These are phyloP conservation scores for Pleomassaria siparia DNA, from an alignment of 2,329 filamentous ascomycete genomes.

Conservation along the genomic window DNA sequence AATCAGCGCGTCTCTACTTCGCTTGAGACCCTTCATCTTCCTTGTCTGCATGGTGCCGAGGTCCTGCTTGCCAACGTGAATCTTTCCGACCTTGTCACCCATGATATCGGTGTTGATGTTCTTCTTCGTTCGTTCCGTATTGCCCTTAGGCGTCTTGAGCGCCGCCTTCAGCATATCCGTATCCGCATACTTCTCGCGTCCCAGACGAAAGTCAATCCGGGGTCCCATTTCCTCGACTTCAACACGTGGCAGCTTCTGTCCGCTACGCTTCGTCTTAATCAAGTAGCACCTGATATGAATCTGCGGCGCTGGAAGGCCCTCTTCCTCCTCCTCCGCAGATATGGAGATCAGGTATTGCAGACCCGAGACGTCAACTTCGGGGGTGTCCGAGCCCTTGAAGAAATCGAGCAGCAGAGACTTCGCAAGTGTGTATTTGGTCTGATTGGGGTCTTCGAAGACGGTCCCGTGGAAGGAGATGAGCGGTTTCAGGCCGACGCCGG, in stretches of 20 bases:
- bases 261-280: slow-evolving; percentile 81
- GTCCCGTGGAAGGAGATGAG: slow-evolving; percentile 90
- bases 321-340: slow-evolving; percentile 63
- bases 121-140: slow-evolving; percentile 84
- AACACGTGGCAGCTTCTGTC: slow-evolving; percentile 83
- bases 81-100: slow-evolving; percentile 93
- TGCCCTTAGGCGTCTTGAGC: slow-evolving; percentile 77
- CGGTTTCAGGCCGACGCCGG: slow-evolving; percentile 78
- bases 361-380: slow-evolving; percentile 91
- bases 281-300: slow-evolving; percentile 78
- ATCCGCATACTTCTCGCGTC: slow-evolving; percentile 78
- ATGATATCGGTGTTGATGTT: slow-evolving; percentile 89
- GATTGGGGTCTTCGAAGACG: slow-evolving; percentile 79
- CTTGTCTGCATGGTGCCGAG: slow-evolving; percentile 84
- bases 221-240: slow-evolving; percentile 96
- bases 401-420: slow-evolving; percentile 89
- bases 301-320: slow-evolving; percentile 45
- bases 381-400: slow-evolving; percentile 78
- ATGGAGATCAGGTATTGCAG: slow-evolving; percentile 88
- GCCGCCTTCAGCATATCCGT: slow-evolving; percentile 82
- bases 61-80: slow-evolving; percentile 90
- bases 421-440: slow-evolving; percentile 78
- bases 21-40: slow-evolving; percentile 99
- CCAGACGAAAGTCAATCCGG: slow-evolving; percentile 86
- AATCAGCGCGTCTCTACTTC: slow-evolving; percentile 65